These are phyloP conservation scores for Graphiopsis chlorocephala DNA, from an alignment of 2,329 filamentous ascomycete genomes.

Conservation along the genomic window DNA sequence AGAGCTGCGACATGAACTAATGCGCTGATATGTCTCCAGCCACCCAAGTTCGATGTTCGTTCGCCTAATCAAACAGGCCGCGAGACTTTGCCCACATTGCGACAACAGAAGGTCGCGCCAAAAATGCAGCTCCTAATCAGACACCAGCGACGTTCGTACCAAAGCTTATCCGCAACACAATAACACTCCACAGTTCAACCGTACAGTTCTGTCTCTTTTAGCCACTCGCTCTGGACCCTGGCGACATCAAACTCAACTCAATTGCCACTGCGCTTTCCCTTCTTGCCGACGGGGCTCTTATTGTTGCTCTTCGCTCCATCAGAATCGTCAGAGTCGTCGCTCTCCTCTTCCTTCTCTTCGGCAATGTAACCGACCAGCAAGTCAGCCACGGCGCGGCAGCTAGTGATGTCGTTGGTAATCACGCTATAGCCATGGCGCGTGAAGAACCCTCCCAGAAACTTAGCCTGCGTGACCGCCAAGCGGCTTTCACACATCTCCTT, in stretches of 20 bases:
- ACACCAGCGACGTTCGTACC: background rate
- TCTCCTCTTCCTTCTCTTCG: background rate
- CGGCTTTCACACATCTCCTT: background rate
- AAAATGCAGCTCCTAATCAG: background rate
- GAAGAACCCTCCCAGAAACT: background rate
- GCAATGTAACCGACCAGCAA: slow-evolving; percentile 4
- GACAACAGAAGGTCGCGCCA: background rate
- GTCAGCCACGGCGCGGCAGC: slow-evolving; percentile 5
- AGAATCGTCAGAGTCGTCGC: background rate
- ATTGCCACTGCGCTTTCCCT: background rate
- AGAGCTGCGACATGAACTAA: background rate
- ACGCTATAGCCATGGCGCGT: background rate
- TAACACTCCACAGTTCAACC: background rate
- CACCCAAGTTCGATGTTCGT: background rate
- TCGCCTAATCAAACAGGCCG: background rate
- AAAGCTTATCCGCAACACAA: background rate
- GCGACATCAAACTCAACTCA: background rate
- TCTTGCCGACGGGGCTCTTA: background rate
- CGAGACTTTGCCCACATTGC: background rate
- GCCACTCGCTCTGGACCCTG: background rate
- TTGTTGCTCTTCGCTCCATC: background rate
- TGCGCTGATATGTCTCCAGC: background rate
- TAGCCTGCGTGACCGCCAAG: background rate
- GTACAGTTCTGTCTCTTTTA: background rate
- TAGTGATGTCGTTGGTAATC: background rate